Evolutionary conservation across 2,329 filamentous ascomycete genomes (phyloP).

Genomic region (Sphaerostilbella broomeana): DNA sequence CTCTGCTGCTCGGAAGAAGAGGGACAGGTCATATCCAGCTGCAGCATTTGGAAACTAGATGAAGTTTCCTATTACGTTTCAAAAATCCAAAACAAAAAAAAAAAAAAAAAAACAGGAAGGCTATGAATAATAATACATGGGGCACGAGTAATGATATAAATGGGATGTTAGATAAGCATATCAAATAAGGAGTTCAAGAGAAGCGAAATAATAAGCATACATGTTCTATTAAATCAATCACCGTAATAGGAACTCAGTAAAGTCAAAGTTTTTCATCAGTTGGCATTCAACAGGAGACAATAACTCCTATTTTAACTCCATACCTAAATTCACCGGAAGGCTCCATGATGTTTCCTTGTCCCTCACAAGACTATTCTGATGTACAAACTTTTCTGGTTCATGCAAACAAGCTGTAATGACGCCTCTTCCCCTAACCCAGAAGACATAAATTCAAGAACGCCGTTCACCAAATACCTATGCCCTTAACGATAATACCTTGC

Average conservation of each 20-base stretch:
- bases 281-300: no score
- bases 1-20: constrained; percentile 48
- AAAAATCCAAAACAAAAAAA: constrained; percentile 3
- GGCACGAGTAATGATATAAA: neutral
- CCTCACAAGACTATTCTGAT: constrained; percentile 4
- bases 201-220: no score
- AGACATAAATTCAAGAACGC: constrained; percentile 1
- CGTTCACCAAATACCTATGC: constrained; percentile 3
- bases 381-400: constrained; percentile 6
- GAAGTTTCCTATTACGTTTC: neutral
- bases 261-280: no score
- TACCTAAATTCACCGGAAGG: no score
- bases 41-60: constrained; percentile 50
- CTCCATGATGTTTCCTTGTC: no score
- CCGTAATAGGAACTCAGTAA: no score
- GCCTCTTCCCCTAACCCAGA: constrained; percentile 6
- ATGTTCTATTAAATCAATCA: no score
- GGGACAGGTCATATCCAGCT: constrained; percentile 54
- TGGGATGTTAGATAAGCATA: no score
- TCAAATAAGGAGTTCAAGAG: no score
- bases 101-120: constrained; percentile 4
- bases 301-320: no score
- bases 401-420: constrained; percentile 10
- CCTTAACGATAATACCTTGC: constrained; percentile 23
- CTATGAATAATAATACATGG: no score